A percentile compares a stretch with the other conserved stretches of the same genome.
Evolutionary conservation across 2,329 filamentous ascomycete species (phyloP).

Genomic region (Arthrobotrys iridis): DNA sequence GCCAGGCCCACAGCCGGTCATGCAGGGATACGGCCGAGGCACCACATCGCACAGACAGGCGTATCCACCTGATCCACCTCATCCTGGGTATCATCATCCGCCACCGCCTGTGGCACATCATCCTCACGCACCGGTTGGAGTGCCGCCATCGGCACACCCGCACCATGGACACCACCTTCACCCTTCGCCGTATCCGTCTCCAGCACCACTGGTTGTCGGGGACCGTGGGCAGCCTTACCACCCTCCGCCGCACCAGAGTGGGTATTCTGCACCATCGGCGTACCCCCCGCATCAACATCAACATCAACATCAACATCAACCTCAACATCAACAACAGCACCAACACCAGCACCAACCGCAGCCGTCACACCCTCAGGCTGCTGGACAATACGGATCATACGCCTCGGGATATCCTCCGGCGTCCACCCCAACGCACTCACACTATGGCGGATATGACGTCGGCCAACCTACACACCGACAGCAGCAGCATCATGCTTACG

Average conservation of each 20-base stretch:
- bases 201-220: neutral
- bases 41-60: slow-evolving; percentile 20
- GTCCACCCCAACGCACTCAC: slow-evolving; percentile 27
- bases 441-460: slow-evolving; percentile 29
- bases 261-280: slow-evolving; percentile 20
- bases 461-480: slow-evolving; percentile 11
- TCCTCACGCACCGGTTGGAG: slow-evolving; percentile 15
- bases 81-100: slow-evolving; percentile 29
- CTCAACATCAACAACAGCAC: slow-evolving; percentile 12
- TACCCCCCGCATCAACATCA: slow-evolving; percentile 9
- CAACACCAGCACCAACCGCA: neutral
- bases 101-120: slow-evolving; percentile 23
- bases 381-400: slow-evolving; percentile 19
- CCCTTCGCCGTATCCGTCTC: neutral
- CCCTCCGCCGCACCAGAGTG: neutral
- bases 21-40: slow-evolving; percentile 36
- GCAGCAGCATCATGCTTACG: slow-evolving; percentile 18
- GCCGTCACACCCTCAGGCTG: too few species aligned
- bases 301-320: neutral
- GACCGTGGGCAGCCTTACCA: slow-evolving; percentile 24
- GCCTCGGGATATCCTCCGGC: slow-evolving; percentile 7
- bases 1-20: slow-evolving; percentile 22
- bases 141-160: slow-evolving; percentile 12
- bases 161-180: slow-evolving; percentile 7
- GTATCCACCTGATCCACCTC: slow-evolving; percentile 21